Base-by-base conservation (phyloP, 495 filamentous ascomycete species). In the Elasticomyces elasticus region DNA sequence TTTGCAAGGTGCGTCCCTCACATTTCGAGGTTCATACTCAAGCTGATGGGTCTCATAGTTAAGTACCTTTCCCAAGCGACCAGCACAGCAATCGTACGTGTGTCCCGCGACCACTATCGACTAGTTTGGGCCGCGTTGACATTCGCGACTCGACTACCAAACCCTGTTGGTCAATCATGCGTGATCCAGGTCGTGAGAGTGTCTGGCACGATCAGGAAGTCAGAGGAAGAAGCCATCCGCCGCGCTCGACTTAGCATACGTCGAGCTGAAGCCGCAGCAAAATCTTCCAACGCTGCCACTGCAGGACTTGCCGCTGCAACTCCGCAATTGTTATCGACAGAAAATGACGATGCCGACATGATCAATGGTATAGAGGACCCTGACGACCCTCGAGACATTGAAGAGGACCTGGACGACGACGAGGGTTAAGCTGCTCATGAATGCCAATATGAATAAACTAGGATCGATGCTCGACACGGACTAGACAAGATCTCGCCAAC, bases 61-160 rank as follows among this genome's bases (percentile, higher is more conserved):
- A 95, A 92, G 75, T 97, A 97, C 69, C 78, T 92, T 45, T 95
- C 89, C 5, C 76, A 78, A 1, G 86, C 87, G n/a, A 98, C 94
- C 0, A 94, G 87, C 19, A 98, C 91, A 5, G 86, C 88, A 48
- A 97, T 97, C 52, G 72, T 98, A 26, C 80, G 86, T 45, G 82
- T 86, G 55, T 78, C 85, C 10, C 81, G 90, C 38, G 79, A 79
- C 0, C 80, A 90, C 43, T 94, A 86, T 68, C 80, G 86, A 13
- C 75, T 96, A 41, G 82, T 92, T 9, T 97, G 92, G 92, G 81
- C 89, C 0, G 86, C 88, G 5, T 71, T 98, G 47, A 83, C 89
- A 1, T 88, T 87, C 57, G 84, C 91, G 75, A 82, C 78, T n/a
- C 70, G 71, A 15, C 69, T 95, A 2, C 86, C 87, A 1, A 69